These are phyloP conservation scores for Rosa hybrid DNA, from an alignment of 331 rosid species.

Conservation along the genomic window DNA sequence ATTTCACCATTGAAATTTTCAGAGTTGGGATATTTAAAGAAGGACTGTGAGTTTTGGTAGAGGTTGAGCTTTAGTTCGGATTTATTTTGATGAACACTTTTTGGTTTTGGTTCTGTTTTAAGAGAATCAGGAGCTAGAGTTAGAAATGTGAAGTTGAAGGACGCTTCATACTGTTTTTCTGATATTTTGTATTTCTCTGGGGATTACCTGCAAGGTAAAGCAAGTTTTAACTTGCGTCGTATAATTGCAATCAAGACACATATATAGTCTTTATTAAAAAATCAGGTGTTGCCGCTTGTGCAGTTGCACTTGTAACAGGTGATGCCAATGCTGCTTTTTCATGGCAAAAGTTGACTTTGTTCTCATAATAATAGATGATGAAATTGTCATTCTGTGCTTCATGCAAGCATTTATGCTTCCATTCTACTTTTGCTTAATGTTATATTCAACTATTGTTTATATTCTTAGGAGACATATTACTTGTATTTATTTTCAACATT, in stretches of 20 bases:
- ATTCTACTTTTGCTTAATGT: not conserved
- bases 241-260: not conserved
- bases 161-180: not conserved
- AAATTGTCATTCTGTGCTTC: not conserved
- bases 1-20: no score
- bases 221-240: not conserved
- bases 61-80: no score
- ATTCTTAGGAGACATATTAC: not conserved
- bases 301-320: not conserved
- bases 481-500: not conserved
- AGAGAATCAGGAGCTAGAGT: not conserved
- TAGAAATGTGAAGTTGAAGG: not conserved
- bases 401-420: not conserved
- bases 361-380: not conserved
- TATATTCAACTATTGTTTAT: not conserved
- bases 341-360: not conserved
- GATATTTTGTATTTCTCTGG: not conserved
- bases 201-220: not conserved
- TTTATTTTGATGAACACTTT: no score
- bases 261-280: not conserved
- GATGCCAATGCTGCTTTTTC: not conserved
- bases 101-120: no score
- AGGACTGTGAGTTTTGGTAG: no score
- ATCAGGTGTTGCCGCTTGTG: not conserved
- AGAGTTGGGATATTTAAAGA: no score